Percentiles rank a stretch among this genome's conserved stretches.
Evolutionary conservation across 1,284 basidiomycete species (phyloP).

Genomic region (Fomitopsis betulina): DNA sequence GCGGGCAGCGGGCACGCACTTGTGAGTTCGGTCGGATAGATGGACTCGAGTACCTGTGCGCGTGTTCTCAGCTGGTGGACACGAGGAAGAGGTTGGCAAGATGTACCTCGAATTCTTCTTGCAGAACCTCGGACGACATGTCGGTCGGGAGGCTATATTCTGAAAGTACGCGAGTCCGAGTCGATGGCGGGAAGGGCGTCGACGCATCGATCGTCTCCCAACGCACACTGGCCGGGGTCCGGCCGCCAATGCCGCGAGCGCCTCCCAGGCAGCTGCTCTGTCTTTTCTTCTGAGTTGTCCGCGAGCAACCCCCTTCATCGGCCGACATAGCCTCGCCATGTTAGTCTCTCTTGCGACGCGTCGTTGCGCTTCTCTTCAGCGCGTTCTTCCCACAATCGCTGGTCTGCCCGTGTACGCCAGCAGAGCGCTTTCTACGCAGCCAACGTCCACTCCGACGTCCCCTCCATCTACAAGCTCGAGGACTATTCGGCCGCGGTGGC

Average conservation of each 20-base stretch:
- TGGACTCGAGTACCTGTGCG: constrained; percentile 85
- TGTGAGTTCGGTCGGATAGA: constrained; percentile 91
- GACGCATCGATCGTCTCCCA: background rate
- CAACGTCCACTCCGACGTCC: background rate
- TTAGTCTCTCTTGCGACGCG: background rate
- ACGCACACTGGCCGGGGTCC: constrained; percentile 15
- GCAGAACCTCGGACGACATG: constrained; percentile 59
- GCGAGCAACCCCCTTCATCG: no score
- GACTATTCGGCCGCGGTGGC: background rate
- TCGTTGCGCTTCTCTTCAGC: background rate
- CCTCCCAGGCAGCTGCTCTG: background rate
- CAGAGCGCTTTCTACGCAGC: background rate
- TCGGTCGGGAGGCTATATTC: constrained; percentile 2
- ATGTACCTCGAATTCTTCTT: constrained; percentile 86
- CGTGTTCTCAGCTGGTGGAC: constrained; percentile 7
- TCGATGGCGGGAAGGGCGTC: background rate
- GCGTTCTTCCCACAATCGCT: no score
- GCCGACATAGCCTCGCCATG: background rate
- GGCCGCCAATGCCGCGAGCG: background rate
- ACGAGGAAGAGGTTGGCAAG: constrained; percentile 2
- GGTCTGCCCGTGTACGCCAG: background rate
- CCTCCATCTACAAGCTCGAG: background rate
- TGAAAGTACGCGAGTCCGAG: background rate
- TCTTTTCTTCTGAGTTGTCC: background rate
- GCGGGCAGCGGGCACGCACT: constrained; percentile 55